Conservation (phyloP, 805 yeast species). For the Wickerhamia fluorescens region DNA sequence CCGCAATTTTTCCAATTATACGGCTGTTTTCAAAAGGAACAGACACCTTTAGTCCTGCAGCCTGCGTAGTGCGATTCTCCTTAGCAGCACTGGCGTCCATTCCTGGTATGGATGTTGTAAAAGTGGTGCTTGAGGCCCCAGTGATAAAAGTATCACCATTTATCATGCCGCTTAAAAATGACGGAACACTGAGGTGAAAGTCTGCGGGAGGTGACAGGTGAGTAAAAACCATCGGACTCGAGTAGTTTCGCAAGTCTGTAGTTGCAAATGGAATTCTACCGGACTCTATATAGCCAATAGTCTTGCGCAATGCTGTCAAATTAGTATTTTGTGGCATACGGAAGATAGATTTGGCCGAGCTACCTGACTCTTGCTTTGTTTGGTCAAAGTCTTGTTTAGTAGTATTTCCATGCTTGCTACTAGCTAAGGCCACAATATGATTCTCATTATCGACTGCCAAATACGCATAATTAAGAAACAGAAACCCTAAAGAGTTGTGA, state of each 20-base stretch:
- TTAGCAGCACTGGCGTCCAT: slow-evolving; percentile 13
- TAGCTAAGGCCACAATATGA: slow-evolving; percentile 48
- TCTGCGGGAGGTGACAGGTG: no score
- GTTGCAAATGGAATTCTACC: slow-evolving; percentile 49
- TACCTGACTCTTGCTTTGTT: no score
- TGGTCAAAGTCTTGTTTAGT: no score
- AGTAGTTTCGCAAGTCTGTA: no score
- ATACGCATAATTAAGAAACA: slow-evolving; percentile 47
- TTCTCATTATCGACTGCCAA: slow-evolving; percentile 61
- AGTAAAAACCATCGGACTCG: no score
- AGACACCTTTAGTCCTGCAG: slow-evolving; percentile 5
- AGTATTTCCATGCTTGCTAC: no score
- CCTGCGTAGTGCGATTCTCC: slow-evolving; percentile 6
- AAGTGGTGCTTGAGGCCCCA: slow-evolving; percentile 4
- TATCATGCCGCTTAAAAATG: slow-evolving; percentile 18
- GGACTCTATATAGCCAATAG: slow-evolving; percentile 23
- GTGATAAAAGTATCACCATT: slow-evolving; percentile 24
- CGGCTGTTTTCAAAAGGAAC: neutral
- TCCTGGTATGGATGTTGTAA: slow-evolving; percentile 1
- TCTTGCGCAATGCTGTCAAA: neutral
- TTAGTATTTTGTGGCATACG: neutral
- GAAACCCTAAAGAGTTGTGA: slow-evolving; percentile 49
- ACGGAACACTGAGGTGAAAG: no score
- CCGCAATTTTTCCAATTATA: neutral
- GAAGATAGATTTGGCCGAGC: slow-evolving; percentile 1